phyloP scores from a whole-genome alignment of 768 basidiomycete species.

The Guyanaporus albipodus region DNA sequence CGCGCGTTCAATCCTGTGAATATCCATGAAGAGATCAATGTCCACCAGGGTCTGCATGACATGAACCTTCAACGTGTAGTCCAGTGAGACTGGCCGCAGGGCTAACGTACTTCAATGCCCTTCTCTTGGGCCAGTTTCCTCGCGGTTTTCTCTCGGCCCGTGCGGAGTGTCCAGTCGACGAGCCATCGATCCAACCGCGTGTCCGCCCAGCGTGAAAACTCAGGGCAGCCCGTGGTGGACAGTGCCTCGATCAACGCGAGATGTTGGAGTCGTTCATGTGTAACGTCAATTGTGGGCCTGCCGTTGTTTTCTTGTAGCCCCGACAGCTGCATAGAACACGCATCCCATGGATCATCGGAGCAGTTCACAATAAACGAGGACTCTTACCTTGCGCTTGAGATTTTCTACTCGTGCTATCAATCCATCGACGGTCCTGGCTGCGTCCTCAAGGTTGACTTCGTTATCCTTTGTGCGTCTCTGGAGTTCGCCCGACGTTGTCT shows the following conservation, averaged over 20 bases:
- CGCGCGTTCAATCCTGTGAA: conserved; percentile 80
- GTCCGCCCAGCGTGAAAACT: conserved; percentile 75
- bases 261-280: conserved; percentile 71
- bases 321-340: conserved; percentile 36
- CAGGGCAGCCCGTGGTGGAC: conserved; percentile 46
- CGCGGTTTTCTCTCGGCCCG: conserved; percentile 75
- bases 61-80: conserved; percentile 16
- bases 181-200: conserved; percentile 83
- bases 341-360: conserved; percentile 16
- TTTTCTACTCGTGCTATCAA: conserved; percentile 76
- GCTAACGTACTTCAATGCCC: conserved; percentile 66
- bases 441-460: conserved; percentile 45
- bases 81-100: conserved; percentile 15
- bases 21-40: conserved; percentile 87
- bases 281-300: conserved; percentile 62
- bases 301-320: conserved; percentile 47
- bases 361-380: conserved; percentile 18
- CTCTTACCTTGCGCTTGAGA: conserved; percentile 83
- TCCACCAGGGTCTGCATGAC: conserved; percentile 73
- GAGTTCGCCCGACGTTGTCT: conserved; percentile 57
- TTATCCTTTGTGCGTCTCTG: conserved; percentile 40
- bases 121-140: conserved; percentile 69
- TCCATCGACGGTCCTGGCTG: conserved; percentile 58
- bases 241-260: conserved; percentile 60
- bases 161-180: conserved; percentile 87